Percentiles rank a stretch among this genome's conserved stretches.
Evolutionary conservation across 2,329 filamentous ascomycete species (phyloP).

Genomic region (Penicillium verrucosum): DNA sequence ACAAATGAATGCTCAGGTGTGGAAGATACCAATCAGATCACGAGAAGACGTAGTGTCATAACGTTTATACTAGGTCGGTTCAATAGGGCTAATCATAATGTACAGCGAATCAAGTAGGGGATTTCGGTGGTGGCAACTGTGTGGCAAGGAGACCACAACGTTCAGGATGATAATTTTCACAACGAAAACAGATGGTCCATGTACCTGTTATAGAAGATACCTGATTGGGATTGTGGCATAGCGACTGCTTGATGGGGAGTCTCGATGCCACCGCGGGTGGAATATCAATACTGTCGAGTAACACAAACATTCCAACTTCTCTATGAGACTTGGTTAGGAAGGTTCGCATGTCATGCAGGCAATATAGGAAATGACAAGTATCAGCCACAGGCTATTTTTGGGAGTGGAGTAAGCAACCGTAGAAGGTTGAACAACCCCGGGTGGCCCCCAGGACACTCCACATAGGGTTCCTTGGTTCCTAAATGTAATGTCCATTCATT

Average conservation of each 20-base stretch:
- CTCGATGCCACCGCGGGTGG: not conserved
- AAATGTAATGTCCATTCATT: not conserved
- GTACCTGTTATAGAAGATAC: not conserved
- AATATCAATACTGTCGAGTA: not conserved
- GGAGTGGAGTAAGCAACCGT: not conserved
- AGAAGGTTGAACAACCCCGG: not conserved
- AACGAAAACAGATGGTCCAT: not conserved
- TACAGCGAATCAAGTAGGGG: not conserved
- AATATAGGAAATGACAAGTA: not conserved
- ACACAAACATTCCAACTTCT: not conserved
- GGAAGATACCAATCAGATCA: not conserved
- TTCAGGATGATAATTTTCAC: not conserved
- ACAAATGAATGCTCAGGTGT: not conserved
- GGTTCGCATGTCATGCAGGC: not conserved
- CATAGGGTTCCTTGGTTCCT: not conserved
- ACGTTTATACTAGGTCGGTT: not conserved
- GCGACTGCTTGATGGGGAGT: not conserved
- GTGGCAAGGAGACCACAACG: not conserved
- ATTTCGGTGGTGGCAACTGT: not conserved
- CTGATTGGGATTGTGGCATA: not conserved
- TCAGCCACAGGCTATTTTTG: conserved; percentile 8
- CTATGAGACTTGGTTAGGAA: not conserved
- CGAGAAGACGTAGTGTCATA: not conserved
- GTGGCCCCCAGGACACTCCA: not conserved
- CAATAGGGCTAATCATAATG: not conserved